Evolutionary conservation across 768 basidiomycete species (phyloP).

Genomic region (Auriscalpium orientale): DNA sequence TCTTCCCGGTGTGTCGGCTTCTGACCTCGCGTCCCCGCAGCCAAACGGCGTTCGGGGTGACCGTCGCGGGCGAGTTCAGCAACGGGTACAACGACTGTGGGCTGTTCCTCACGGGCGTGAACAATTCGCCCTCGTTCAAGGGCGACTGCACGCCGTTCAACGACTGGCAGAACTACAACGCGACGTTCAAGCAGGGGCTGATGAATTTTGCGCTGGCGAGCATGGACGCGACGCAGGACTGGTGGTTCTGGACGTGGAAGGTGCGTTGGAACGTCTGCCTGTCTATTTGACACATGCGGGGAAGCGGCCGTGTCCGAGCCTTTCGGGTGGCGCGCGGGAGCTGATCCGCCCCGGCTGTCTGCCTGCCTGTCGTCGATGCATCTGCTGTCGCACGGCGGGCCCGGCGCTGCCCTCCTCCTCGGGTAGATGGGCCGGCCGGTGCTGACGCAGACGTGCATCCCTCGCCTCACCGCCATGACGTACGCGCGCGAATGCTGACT

Average conservation of each 20-base stretch:
- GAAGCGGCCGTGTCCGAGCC: too few species aligned
- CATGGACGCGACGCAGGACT: slow-evolving; percentile 64
- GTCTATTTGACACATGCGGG: not conserved
- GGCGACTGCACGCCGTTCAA: slow-evolving; percentile 35
- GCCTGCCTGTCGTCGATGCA: too few species aligned
- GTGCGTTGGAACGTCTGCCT: slow-evolving; percentile 18
- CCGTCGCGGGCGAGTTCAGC: slow-evolving; percentile 72
- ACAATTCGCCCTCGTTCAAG: slow-evolving; percentile 9
- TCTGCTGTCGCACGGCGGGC: too few species aligned
- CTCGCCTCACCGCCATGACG: too few species aligned
- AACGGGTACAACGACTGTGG: slow-evolving; percentile 63
- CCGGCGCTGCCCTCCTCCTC: too few species aligned
- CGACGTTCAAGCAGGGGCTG: slow-evolving; percentile 43
- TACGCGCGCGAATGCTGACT: not conserved
- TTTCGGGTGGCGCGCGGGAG: not conserved
- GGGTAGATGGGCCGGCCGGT: too few species aligned
- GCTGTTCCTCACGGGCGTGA: slow-evolving; percentile 34
- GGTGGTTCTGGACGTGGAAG: slow-evolving; percentile 82
- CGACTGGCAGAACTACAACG: slow-evolving; percentile 47
- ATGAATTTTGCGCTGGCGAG: slow-evolving; percentile 42
- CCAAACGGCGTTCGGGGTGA: slow-evolving; percentile 56
- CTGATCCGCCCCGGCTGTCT: not conserved
- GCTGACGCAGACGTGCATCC: too few species aligned
- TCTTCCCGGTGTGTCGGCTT: not conserved
- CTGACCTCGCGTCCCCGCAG: slow-evolving; percentile 15